Conservation (phyloP, 768 basidiomycete genomes). For the Lentinus brumalis region DNA sequence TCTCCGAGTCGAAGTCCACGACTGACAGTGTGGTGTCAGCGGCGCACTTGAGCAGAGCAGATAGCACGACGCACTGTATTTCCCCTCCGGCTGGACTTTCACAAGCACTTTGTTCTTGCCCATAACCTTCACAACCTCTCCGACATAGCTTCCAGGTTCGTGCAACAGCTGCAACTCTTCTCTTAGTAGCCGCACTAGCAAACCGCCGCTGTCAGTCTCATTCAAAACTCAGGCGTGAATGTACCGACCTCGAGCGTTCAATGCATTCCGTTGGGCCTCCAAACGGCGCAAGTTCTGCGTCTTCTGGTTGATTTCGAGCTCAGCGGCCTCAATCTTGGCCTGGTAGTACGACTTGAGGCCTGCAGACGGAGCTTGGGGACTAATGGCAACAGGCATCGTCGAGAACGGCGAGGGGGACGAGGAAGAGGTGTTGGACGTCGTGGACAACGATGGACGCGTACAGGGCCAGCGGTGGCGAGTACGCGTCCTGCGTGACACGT, state of each 20-base stretch:
- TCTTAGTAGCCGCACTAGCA: slow-evolving; percentile 77
- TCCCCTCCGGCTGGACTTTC: slow-evolving; percentile 98
- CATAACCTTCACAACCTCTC: slow-evolving; percentile 98
- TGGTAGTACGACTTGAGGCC: slow-evolving; percentile 92
- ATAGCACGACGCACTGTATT: slow-evolving; percentile 77
- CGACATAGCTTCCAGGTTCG: slow-evolving; percentile 96
- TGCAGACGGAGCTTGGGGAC: slow-evolving; percentile 47
- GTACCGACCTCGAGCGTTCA: slow-evolving; percentile 86
- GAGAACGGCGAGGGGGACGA: neutral
- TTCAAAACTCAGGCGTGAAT: neutral
- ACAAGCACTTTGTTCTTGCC: slow-evolving; percentile 98
- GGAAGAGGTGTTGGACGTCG: slow-evolving; percentile 6
- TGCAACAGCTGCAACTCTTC: slow-evolving; percentile 93
- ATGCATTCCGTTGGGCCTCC: slow-evolving; percentile 95
- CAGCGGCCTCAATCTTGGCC: slow-evolving; percentile 92
- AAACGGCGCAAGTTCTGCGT: slow-evolving; percentile 94
- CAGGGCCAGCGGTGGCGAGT: neutral
- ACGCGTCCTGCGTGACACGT: slow-evolving; percentile 18
- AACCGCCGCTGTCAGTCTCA: neutral
- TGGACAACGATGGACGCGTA: slow-evolving; percentile 12
- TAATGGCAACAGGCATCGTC: slow-evolving; percentile 42
- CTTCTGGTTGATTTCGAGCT: slow-evolving; percentile 92
- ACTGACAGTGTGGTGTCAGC: slow-evolving; percentile 47
- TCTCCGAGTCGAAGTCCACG: slow-evolving; percentile 89
- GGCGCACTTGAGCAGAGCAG: neutral